Conservation (phyloP, 108 stramenopile species). For the Skeletonema grethae region DNA sequence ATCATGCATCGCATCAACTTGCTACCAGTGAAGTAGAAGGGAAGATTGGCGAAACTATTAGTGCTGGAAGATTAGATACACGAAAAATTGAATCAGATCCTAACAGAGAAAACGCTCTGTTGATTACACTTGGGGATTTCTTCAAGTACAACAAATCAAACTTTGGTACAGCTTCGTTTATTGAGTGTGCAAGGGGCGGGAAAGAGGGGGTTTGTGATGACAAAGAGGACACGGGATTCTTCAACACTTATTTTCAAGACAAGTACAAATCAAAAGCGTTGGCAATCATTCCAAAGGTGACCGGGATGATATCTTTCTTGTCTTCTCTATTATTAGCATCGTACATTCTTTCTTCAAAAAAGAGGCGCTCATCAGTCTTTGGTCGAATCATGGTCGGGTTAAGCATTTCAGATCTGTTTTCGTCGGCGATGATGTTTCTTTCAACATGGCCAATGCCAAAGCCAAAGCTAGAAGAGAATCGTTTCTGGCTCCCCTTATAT, state of each 20-base stretch:
- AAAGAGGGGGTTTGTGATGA: not conserved
- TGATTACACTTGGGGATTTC: not conserved
- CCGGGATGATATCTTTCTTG: not conserved
- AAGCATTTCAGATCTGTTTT: slow-evolving; percentile 16
- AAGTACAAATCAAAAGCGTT: not conserved
- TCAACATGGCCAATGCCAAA: slow-evolving; percentile 56
- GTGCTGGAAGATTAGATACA: not conserved
- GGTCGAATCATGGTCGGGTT: slow-evolving; percentile 30
- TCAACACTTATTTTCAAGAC: not conserved
- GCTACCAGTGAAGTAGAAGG: not conserved
- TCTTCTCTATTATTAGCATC: not conserved
- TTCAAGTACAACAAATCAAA: not conserved
- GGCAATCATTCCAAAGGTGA: slow-evolving; percentile 13
- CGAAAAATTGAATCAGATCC: not conserved
- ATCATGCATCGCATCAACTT: not conserved
- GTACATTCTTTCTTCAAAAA: not conserved
- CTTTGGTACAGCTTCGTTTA: not conserved
- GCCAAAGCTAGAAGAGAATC: not conserved
- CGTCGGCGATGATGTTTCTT: slow-evolving; percentile 24
- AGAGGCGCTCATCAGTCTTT: not conserved
- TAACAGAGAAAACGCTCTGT: not conserved
- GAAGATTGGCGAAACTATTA: not conserved
- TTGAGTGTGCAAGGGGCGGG: not conserved
- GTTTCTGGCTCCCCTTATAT: slow-evolving; percentile 24
- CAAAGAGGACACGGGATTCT: not conserved